Evolutionary conservation across 2,329 filamentous ascomycete genomes (phyloP).

Genomic region (Phialemoniopsis sp.): DNA sequence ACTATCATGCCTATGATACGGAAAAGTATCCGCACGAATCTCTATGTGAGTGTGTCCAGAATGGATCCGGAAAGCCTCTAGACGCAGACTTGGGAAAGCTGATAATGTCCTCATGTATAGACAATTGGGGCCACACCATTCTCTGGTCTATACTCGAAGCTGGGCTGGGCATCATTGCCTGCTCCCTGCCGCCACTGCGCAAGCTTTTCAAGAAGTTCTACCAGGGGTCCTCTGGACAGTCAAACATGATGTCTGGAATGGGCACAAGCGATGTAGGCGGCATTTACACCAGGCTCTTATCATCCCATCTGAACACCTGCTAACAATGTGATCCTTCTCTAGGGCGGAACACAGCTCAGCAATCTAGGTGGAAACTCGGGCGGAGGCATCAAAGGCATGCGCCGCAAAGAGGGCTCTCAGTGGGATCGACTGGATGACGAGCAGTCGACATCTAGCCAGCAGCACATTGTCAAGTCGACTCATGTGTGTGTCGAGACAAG

Average conservation of each 20-base stretch:
- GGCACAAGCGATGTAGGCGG: not conserved
- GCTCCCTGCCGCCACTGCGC: constrained; percentile 10
- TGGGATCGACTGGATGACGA: constrained; percentile 6
- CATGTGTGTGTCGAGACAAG: constrained; percentile 3
- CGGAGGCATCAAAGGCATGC: not conserved
- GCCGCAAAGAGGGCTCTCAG: constrained; percentile 2
- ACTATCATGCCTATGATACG: constrained; percentile 7
- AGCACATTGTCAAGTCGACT: constrained; percentile 5
- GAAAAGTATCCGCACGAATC: constrained; percentile 5
- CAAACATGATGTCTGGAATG: constrained; percentile 1
- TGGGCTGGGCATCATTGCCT: constrained; percentile 10
- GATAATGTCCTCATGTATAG: not conserved
- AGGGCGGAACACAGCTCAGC: too few species aligned
- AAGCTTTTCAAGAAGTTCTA: constrained; percentile 9
- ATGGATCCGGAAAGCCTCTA: too few species aligned
- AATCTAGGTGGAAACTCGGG: not conserved
- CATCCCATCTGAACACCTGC: not conserved
- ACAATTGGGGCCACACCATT: constrained; percentile 6
- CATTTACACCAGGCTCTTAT: too few species aligned
- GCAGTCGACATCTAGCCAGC: constrained; percentile 2
- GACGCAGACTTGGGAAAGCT: not conserved
- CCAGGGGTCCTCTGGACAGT: constrained; percentile 1
- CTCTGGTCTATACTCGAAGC: constrained; percentile 10
- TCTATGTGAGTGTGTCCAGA: constrained; percentile 4
- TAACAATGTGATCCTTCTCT: not conserved